Evolutionary conservation across 2,329 filamentous ascomycete genomes (phyloP).

Genomic region (Exserohilum turcica): DNA sequence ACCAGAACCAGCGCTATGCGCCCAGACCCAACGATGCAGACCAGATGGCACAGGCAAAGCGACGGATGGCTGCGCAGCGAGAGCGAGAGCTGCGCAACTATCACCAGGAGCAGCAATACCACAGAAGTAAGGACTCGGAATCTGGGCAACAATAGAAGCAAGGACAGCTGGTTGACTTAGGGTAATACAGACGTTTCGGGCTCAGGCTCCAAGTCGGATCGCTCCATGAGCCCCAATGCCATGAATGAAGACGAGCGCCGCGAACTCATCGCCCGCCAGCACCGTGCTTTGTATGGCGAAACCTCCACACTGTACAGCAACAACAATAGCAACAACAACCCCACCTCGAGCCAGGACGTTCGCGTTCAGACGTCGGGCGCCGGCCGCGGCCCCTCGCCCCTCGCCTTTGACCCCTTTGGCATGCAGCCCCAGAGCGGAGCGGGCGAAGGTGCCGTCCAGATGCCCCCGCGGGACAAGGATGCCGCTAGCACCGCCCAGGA

Average conservation of each 20-base stretch:
- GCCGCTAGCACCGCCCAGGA: conserved; percentile 57
- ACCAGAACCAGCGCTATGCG: conserved; percentile 90
- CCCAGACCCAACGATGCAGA: conserved; percentile 88
- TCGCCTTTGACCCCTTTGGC: conserved; percentile 75
- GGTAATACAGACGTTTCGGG: conserved; percentile 72
- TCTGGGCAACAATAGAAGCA: conserved; percentile 66
- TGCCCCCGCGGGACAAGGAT: conserved; percentile 55
- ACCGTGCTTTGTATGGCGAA: conserved; percentile 88
- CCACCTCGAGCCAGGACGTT: conserved; percentile 69
- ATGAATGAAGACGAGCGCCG: conserved; percentile 97
- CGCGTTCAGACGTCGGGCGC: conserved; percentile 64
- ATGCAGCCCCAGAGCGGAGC: conserved; percentile 57
- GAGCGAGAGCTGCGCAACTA: conserved; percentile 99
- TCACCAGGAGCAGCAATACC: conserved; percentile 99
- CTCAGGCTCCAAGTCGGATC: conserved; percentile 79
- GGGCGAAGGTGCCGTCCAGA: conserved; percentile 60
- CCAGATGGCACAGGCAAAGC: conserved; percentile 98
- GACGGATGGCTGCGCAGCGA: conserved; percentile 97
- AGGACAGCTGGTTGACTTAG: conserved; percentile 56
- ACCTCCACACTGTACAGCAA: conserved; percentile 69
- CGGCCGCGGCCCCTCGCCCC: conserved; percentile 75
- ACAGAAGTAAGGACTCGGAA: conserved; percentile 92
- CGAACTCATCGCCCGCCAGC: conserved; percentile 93
- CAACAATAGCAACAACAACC: conserved; percentile 65
- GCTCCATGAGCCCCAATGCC: conserved; percentile 79